A percentile compares a stretch with the other conserved stretches of the same genome.
Evolutionary conservation across 345 rosid species (phyloP).

Genomic region (Camelina hispida): DNA sequence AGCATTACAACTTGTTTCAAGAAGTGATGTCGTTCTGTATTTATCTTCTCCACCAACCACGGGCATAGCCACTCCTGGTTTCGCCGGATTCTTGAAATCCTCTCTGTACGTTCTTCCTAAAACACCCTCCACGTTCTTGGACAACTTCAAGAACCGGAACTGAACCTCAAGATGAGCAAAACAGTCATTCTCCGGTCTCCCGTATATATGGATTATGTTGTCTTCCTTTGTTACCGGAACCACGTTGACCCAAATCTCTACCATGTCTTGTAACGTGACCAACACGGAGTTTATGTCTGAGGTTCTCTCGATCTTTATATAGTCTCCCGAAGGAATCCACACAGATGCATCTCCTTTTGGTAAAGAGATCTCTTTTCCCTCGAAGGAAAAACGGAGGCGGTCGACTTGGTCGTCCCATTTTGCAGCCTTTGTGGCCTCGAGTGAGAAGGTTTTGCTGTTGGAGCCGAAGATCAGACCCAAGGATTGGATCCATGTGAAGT

Average conservation of each 20-base stretch:
- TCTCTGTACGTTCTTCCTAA: slow-evolving; percentile 66
- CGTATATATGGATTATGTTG: slow-evolving; percentile 58
- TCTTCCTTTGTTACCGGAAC: slow-evolving; percentile 73
- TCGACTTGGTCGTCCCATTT: slow-evolving; percentile 60
- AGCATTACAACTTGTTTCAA: slow-evolving; percentile 48
- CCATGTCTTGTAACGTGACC: slow-evolving; percentile 48
- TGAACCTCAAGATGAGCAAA: slow-evolving; percentile 73
- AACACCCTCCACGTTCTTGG: slow-evolving; percentile 63
- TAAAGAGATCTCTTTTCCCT: slow-evolving; percentile 49
- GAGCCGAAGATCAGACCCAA: slow-evolving; percentile 59
- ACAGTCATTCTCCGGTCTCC: slow-evolving; percentile 55
- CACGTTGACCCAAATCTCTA: slow-evolving; percentile 59
- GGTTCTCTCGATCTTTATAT: slow-evolving; percentile 58
- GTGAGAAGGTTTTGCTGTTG: slow-evolving; percentile 48
- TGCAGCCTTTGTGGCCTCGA: slow-evolving; percentile 55
- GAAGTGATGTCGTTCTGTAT: slow-evolving; percentile 53
- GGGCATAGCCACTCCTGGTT: slow-evolving; percentile 66
- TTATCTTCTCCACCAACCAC: slow-evolving; percentile 63
- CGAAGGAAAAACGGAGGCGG: slow-evolving; percentile 56
- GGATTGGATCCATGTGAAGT: slow-evolving; percentile 77
- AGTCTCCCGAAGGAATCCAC: slow-evolving; percentile 52
- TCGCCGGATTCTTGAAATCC: slow-evolving; percentile 66
- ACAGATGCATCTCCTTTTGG: slow-evolving; percentile 52
- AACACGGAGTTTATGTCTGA: slow-evolving; percentile 54
- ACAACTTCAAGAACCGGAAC: slow-evolving; percentile 56